Base-by-base conservation (phyloP, 352 stramenopile species). In the Thalassiosira hispida region DNA sequence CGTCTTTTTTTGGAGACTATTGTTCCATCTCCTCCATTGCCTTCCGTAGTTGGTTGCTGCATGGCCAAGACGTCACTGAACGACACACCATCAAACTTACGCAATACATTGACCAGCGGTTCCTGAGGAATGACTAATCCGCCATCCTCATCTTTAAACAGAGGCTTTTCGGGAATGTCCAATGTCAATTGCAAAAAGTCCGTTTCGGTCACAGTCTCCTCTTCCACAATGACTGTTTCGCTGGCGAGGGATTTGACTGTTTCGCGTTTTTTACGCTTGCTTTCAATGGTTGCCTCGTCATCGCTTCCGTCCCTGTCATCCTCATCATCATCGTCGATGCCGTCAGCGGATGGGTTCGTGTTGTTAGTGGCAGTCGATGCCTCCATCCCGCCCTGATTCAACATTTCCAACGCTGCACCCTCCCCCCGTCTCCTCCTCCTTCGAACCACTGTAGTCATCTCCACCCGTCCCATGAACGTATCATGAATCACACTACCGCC, bases 91-190 rank as follows among this genome's bases (percentile, higher is more conserved):
- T 99, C 95, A 85, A 98, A 99, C 78, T 99, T 99, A 42, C 97
- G 92, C 9, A 99, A 87, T 20, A 99, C 95, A 40, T 95, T 97
- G 7, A 98, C 98, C 7, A 99, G 80, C 12, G 96, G 96, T 51
- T 99, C 95, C 91, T 99, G 91, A 64, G 97, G 97, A 71, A 99
- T 98, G 31, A 99, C 97, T 60, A 98, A 96, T 64, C 96, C 96
- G 38, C 93, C 93, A 78, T 98, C 94, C 6, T 95, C 97, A 83
- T 99, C 97, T 69, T 98, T 98, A 84, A 99, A 99, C 0, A 99
- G 85, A 14, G 97, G 97, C 57, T 97, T 98, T 64, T 97, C 95
- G 6, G 97, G 97, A 57, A 99, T 95, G 84, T 99, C 97, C 9
- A 99, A 81, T 18, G 96, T 97, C 53, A 99, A 89, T 63, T 98